A percentile compares a stretch with the other conserved stretches of the same genome.
Conservation (phyloP, 495 filamentous ascomycete genomes). For the Aspergillus funiculosus region DNA sequence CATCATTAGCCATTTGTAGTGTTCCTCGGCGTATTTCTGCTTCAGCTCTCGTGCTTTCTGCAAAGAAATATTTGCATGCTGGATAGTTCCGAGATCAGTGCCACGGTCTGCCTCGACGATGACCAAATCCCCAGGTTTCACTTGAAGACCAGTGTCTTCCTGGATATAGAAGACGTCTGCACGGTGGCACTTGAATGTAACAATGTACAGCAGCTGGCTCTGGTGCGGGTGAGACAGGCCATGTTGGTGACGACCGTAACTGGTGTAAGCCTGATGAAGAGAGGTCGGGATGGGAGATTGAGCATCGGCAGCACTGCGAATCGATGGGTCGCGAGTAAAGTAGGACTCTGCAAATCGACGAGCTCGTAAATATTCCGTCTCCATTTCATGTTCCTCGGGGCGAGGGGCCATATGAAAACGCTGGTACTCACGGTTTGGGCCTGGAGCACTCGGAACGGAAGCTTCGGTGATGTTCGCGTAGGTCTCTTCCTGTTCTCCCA, state of each 20-base stretch:
- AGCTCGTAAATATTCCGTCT: conserved; percentile 41
- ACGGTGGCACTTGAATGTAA: conserved; percentile 90
- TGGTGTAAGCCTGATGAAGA: conserved; percentile 51
- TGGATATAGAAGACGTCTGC: conserved; percentile 96
- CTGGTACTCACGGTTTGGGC: conserved; percentile 42
- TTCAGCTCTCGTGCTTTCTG: conserved; percentile 80
- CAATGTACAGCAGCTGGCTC: conserved; percentile 82
- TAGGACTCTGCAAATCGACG: conserved; percentile 45
- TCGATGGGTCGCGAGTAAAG: conserved; percentile 42
- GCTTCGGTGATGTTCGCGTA: conserved; percentile 34
- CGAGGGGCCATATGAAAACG: conserved; percentile 31
- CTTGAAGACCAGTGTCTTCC: conserved; percentile 85
- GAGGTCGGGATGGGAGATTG: conserved; percentile 36
- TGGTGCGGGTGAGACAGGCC: conserved; percentile 62
- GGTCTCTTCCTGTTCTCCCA: conserved; percentile 37
- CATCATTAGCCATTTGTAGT: conserved; percentile 96
- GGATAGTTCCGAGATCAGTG: conserved; percentile 91
- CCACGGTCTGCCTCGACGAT: conserved; percentile 97
- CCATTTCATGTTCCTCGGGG: conserved; percentile 33
- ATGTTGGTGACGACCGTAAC: conserved; percentile 53
- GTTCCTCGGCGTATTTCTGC: conserved; percentile 83
- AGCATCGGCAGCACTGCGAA: conserved; percentile 32
- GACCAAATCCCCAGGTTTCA: conserved; percentile 86
- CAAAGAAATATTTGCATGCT: conserved; percentile 74
- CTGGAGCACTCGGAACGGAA: conserved; percentile 27